phyloP scores from a whole-genome alignment of 2,329 filamentous ascomycete genomes.

The Zarea fungicola region DNA sequence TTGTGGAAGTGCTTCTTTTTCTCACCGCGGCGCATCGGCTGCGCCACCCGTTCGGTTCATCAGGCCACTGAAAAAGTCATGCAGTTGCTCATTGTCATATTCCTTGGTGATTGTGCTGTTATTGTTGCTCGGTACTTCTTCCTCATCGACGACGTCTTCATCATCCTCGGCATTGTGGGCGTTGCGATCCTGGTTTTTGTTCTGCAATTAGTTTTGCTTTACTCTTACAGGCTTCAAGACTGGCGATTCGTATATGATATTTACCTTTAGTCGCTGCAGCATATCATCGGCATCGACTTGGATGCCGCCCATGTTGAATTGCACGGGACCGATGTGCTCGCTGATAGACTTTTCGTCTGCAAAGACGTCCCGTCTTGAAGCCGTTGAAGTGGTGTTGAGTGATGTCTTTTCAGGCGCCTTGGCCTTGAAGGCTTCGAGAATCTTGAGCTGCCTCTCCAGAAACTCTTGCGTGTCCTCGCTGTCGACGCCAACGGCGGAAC shows the following conservation, averaged over 20 bases:
- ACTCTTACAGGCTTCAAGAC: neutral
- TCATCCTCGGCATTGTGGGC: constrained; percentile 45
- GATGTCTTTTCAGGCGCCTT: constrained; percentile 45
- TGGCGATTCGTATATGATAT: constrained; percentile 17
- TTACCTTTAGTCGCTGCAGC: constrained; percentile 78
- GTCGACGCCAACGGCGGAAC: constrained; percentile 28
- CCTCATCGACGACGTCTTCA: constrained; percentile 31
- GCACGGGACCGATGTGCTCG: constrained; percentile 87
- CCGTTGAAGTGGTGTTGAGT: constrained; percentile 20
- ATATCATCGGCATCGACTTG: constrained; percentile 94
- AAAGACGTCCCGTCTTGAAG: constrained; percentile 26
- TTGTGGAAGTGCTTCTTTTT: neutral
- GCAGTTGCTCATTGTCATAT: constrained; percentile 50
- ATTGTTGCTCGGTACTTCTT: constrained; percentile 26
- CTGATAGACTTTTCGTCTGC: constrained; percentile 48
- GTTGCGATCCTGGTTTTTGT: constrained; percentile 47
- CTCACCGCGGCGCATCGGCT: constrained; percentile 19
- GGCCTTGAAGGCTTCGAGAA: constrained; percentile 61
- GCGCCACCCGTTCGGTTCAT: constrained; percentile 47
- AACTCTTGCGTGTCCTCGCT: constrained; percentile 69
- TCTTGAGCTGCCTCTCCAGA: constrained; percentile 66
- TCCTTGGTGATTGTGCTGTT: constrained; percentile 42
- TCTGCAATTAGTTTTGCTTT: neutral
- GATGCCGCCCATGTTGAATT: constrained; percentile 95
- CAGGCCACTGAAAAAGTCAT: constrained; percentile 54